phyloP scores from a whole-genome alignment of 1,284 basidiomycete genomes.

The Anthracocystis setariae region DNA sequence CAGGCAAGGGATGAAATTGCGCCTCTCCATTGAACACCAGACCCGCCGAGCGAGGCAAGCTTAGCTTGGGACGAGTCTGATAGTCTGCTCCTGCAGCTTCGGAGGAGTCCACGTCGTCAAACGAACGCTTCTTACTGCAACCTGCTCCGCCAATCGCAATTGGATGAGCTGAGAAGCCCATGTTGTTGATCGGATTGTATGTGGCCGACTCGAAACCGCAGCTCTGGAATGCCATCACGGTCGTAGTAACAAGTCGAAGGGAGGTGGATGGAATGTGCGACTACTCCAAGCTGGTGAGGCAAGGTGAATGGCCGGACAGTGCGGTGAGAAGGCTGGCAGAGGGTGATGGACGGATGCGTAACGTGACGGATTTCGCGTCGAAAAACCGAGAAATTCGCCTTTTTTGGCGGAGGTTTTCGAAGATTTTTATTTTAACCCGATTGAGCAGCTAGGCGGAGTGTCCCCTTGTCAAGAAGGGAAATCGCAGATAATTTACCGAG shows the following conservation, averaged over 20 bases:
- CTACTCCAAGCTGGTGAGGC: not conserved
- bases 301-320: not conserved
- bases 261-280: not conserved
- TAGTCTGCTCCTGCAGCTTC: constrained; percentile 7
- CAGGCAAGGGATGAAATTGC: constrained; percentile 53
- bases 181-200: constrained; percentile 40
- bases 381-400: constrained; percentile 13
- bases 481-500: not conserved
- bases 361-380: constrained; percentile 17
- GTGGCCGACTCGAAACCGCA: constrained; percentile 24
- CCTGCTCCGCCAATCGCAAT: not conserved
- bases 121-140: constrained; percentile 28
- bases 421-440: not conserved
- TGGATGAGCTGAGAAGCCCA: constrained; percentile 15
- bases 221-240: constrained; percentile 35
- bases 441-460: constrained; percentile 1
- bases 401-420: not conserved
- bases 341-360: constrained; percentile 22
- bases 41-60: constrained; percentile 28
- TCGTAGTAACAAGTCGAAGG: not conserved
- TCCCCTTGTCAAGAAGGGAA: constrained; percentile 7
- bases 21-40: constrained; percentile 36
- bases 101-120: constrained; percentile 29
- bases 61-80: constrained; percentile 31
- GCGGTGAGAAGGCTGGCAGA: not conserved